Evolutionary conservation across 495 filamentous ascomycete genomes (phyloP).

Genomic region (Penicillium roqueforti): DNA sequence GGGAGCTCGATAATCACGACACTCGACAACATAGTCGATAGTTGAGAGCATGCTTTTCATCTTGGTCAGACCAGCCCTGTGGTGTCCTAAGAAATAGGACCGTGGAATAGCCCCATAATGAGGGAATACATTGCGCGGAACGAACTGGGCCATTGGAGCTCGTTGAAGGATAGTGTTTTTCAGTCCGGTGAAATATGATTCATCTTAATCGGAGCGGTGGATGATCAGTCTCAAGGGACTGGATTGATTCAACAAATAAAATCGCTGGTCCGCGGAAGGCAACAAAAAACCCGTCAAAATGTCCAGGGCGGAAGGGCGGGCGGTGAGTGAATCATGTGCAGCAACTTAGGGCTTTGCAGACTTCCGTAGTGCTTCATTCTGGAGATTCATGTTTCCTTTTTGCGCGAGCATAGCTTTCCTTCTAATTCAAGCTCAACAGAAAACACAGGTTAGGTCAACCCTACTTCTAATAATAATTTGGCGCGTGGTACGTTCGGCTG

Average conservation of each 20-base stretch:
- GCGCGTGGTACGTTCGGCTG: too few relatives aligned
- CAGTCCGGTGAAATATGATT: not conserved
- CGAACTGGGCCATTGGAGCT: constrained; percentile 48
- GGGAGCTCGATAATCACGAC: constrained; percentile 88
- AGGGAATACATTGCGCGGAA: constrained; percentile 69
- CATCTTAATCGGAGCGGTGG: constrained; percentile 10
- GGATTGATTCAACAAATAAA: not conserved
- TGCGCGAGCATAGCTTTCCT: too few relatives aligned
- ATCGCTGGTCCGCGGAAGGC: not conserved
- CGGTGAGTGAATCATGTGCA: not conserved
- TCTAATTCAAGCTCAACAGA: too few relatives aligned
- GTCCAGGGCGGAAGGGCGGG: not conserved
- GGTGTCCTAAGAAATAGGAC: constrained; percentile 97
- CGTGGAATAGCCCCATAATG: constrained; percentile 66
- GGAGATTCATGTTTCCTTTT: too few relatives aligned
- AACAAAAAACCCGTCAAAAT: constrained; percentile 8
- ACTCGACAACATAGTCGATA: constrained; percentile 89
- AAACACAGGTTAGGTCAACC: too few relatives aligned
- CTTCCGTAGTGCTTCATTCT: too few relatives aligned
- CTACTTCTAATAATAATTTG: too few relatives aligned
- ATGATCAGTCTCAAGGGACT: not conserved
- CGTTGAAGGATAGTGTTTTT: not conserved
- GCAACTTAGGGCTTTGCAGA: too few relatives aligned
- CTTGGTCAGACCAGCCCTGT: constrained; percentile 72
- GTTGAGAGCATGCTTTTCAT: constrained; percentile 80